Conservation (phyloP, 192 early-diverging fungal species). For the Powellomyces hirtus region DNA sequence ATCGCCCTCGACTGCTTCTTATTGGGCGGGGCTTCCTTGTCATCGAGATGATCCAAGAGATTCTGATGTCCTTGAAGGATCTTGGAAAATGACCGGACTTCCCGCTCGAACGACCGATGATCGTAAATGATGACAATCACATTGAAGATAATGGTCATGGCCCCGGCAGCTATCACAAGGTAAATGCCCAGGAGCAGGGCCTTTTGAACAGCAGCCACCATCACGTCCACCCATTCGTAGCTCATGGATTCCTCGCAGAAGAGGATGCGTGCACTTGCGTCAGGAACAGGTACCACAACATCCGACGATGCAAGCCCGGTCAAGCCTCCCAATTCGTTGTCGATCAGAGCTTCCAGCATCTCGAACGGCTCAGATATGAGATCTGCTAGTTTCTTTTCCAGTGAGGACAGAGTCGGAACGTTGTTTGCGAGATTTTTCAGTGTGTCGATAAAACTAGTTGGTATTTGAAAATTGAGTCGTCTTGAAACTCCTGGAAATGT, state of each 20-base stretch:
- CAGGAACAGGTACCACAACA: neutral
- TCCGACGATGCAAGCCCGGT: neutral
- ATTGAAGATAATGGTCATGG: slow-evolving; percentile 6
- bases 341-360: slow-evolving; percentile 21
- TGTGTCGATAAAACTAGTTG: slow-evolving; percentile 9
- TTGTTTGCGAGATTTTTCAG: slow-evolving; percentile 3
- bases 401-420: slow-evolving; percentile 1
- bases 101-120: slow-evolving; percentile 11
- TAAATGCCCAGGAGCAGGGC: neutral
- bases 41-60: neutral
- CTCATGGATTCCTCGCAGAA: slow-evolving; percentile 22
- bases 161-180: neutral
- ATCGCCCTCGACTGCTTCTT: neutral
- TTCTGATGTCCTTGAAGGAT: neutral
- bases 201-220: slow-evolving; percentile 10
- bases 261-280: neutral
- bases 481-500: slow-evolving; percentile 12
- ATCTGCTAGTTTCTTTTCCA: slow-evolving; percentile 3
- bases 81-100: neutral
- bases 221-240: slow-evolving; percentile 16
- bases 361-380: slow-evolving; percentile 22
- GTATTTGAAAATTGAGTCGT: slow-evolving; percentile 21
- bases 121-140: neutral
- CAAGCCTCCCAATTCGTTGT: slow-evolving; percentile 3
- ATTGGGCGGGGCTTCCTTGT: neutral